Evolutionary conservation across 1,284 basidiomycete genomes (phyloP), one percentile per base, ranked within the genome.

Genomic region (Ceratobasidium sp.): DNA sequence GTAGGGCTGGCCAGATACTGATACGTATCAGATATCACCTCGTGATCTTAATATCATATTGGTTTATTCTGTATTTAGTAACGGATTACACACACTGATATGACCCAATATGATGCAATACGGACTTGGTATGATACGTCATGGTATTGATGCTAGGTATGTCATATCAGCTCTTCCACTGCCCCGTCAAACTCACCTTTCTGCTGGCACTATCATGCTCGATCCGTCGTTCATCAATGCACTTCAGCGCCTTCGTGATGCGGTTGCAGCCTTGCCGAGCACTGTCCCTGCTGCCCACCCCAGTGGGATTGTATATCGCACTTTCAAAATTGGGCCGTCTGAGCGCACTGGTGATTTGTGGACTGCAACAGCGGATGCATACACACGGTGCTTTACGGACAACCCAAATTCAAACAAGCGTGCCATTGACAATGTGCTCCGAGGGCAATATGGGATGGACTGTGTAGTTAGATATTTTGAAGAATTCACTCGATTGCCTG

Each of bases 1-100:
- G n/a, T 59, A 59, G 57, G 57, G 57, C 11, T 37, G 57, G 11
- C 57, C 57, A 59, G 37, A 59, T 59, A 59, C 57, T 11, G 34
- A 59, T 59, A 29, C 57, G 17, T 17, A 59, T 59, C 29, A 37
- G 22, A 34, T 37, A 37, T 37, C 29, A 59, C 32, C 34, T 34
- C 57, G 34, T 59, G 34, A 37, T 59, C 9, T 19, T 32, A 37
- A 37, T 59, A 59, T 37, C 4, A 37, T 59, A 34, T 34, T 15
- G n/a, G n/a, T 22, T 13, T 34, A 15, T 59, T 59, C 29, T 37
- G 34, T 8, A 59, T 34, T 59, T 5, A 59, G 34, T 59, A 34
- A 15, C 15, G 13, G 13, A 34, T 19, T 34, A 11, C 32, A 59
- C 19, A 4, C 7, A 4, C 2, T 37, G n/a, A 37, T 59, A 59